A percentile compares a stretch with the other conserved stretches of the same genome.
phyloP scores from a whole-genome alignment of 1,284 basidiomycete genomes.

The Pseudozyma sp. region DNA sequence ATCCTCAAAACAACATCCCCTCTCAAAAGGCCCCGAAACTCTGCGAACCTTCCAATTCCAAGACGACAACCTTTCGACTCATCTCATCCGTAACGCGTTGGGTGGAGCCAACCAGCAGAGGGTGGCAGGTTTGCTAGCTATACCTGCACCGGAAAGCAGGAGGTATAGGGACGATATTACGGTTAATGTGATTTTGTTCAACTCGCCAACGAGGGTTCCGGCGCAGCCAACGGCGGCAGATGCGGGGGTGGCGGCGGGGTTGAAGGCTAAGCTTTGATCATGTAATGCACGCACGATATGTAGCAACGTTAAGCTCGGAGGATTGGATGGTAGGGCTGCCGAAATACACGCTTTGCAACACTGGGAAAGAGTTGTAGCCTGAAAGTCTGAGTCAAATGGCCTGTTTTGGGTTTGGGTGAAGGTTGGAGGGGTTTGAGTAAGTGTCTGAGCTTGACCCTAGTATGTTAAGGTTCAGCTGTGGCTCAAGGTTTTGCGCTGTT shows the following conservation, averaged over 20 bases:
- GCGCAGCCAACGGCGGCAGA: slow-evolving; percentile 14
- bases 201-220: slow-evolving; percentile 35
- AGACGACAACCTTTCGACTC: slow-evolving; percentile 87
- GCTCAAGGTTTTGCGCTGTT: too few species aligned
- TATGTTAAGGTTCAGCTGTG: too few species aligned
- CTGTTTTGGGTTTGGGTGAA: too few species aligned
- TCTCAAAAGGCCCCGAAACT: slow-evolving; percentile 55
- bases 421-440: too few species aligned
- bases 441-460: too few species aligned
- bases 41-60: slow-evolving; percentile 62
- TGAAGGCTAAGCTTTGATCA: slow-evolving; percentile 37
- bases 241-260: slow-evolving; percentile 1
- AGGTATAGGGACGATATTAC: slow-evolving; percentile 64
- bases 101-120: slow-evolving; percentile 82
- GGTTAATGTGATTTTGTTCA: slow-evolving; percentile 60
- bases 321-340: background rate
- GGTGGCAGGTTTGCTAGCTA: slow-evolving; percentile 81
- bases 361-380: background rate
- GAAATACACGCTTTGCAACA: slow-evolving; percentile 5
- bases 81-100: slow-evolving; percentile 92
- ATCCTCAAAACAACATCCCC: slow-evolving; percentile 60
- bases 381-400: too few species aligned
- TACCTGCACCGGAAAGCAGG: slow-evolving; percentile 81
- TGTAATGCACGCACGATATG: background rate
- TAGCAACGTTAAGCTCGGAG: background rate